A percentile compares a stretch with the other conserved stretches of the same genome.
Evolutionary conservation across 805 yeast genomes (phyloP).

Genomic region (Pichia exigua): DNA sequence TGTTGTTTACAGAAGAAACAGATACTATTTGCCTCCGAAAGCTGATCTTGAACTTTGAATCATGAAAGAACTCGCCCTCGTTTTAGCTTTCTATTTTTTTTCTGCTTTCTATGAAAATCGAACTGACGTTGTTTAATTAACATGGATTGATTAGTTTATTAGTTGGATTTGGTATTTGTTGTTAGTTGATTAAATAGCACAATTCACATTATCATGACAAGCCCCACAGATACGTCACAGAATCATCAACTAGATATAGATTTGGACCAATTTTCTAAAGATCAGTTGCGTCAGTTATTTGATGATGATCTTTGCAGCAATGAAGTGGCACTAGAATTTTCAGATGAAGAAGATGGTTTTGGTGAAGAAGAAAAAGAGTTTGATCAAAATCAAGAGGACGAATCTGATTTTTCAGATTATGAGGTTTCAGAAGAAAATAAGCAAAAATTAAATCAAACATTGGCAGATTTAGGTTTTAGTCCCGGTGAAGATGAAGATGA

Average conservation of each 20-base stretch:
- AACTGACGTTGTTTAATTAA: background rate
- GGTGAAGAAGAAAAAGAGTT: constrained; percentile 10
- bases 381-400: constrained; percentile 10
- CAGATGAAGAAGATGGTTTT: constrained; percentile 11
- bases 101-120: background rate
- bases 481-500: constrained; percentile 25
- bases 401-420: constrained; percentile 8
- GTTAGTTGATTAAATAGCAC: background rate
- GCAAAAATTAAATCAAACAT: constrained; percentile 16
- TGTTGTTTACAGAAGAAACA: background rate
- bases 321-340: background rate
- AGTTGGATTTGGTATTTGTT: background rate
- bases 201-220: background rate
- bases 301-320: constrained; percentile 14
- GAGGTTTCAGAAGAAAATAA: constrained; percentile 15
- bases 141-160: background rate
- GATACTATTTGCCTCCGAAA: background rate
- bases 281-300: constrained; percentile 21
- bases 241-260: background rate
- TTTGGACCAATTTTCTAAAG: constrained; percentile 20
- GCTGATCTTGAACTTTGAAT: no score
- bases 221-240: background rate
- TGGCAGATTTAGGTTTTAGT: constrained; percentile 22
- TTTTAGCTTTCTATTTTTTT: no score
- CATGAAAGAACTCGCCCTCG: background rate